Conservation (phyloP, 129 eudicot species). For the Flaveria trinervia region DNA sequence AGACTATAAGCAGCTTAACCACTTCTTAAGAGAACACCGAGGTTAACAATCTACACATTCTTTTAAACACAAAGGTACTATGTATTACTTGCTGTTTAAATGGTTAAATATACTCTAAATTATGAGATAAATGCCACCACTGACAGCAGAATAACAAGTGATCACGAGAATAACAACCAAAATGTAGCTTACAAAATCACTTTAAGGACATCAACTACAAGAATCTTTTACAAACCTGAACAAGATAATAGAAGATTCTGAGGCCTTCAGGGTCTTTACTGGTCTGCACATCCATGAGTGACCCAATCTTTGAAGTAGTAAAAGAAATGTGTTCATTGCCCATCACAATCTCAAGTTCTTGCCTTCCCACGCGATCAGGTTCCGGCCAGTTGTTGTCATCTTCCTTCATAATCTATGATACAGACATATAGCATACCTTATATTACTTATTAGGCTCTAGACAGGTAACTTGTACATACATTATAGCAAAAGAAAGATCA, state of each 20-base stretch:
- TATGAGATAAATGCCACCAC: neutral
- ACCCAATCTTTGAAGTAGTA: slow-evolving; percentile 97
- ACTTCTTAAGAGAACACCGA: neutral
- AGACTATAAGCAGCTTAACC: slow-evolving; percentile 16
- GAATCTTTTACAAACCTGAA: slow-evolving; percentile 63
- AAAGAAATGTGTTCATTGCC: slow-evolving; percentile 97
- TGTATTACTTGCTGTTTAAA: neutral
- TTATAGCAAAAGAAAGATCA: neutral
- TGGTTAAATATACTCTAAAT: neutral
- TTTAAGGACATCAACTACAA: neutral
- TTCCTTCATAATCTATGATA: slow-evolving; percentile 89
- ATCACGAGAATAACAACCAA: slow-evolving; percentile 8
- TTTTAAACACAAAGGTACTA: neutral
- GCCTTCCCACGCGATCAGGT: slow-evolving; percentile 95
- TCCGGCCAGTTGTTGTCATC: slow-evolving; percentile 99
- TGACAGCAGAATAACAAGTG: neutral
- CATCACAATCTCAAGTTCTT: slow-evolving; percentile 99
- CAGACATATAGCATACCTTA: neutral
- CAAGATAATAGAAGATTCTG: slow-evolving; percentile 94
- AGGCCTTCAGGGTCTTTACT: slow-evolving; percentile 99
- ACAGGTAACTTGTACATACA: neutral
- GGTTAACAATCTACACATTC: neutral
- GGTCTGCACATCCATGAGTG: slow-evolving; percentile 98
- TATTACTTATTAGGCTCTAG: neutral
- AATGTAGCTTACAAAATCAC: neutral